A percentile compares a stretch with the other conserved stretches of the same genome.
Evolutionary conservation across 148 eudicot species (phyloP).

Genomic region (Rhododendron williamsianum): DNA sequence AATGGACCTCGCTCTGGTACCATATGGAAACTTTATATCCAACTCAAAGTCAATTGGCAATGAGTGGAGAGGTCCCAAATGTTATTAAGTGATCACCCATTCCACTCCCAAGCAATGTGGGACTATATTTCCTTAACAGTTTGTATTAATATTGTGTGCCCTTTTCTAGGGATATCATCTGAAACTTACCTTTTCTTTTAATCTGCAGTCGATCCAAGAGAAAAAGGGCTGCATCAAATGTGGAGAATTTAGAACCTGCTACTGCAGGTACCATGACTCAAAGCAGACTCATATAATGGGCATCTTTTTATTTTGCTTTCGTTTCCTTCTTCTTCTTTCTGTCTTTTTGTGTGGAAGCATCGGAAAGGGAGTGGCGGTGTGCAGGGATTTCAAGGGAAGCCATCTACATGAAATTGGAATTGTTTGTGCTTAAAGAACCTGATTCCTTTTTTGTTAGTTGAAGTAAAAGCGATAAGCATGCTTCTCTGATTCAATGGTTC

Average conservation of each 20-base stretch:
- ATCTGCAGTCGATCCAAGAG: constrained; percentile 64
- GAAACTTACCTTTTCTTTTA: constrained; percentile 2
- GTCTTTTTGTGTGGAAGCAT: background rate
- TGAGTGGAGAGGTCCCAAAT: too few species aligned
- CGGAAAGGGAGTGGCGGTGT: background rate
- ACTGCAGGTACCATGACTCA: constrained; percentile 49
- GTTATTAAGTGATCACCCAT: too few species aligned
- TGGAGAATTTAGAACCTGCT: constrained; percentile 65
- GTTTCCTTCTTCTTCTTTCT: background rate
- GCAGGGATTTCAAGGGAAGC: background rate
- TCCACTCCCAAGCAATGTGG: too few species aligned
- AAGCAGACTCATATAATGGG: background rate
- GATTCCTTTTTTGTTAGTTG: background rate
- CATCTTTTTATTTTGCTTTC: background rate
- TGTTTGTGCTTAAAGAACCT: background rate
- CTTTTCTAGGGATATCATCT: background rate
- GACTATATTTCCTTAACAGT: background rate
- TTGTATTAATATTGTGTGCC: background rate
- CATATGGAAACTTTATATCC: too few species aligned
- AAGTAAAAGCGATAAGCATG: background rate
- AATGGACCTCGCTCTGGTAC: too few species aligned
- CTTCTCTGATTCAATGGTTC: background rate
- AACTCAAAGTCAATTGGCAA: too few species aligned
- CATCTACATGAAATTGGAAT: background rate
- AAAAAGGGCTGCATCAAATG: constrained; percentile 62